Evolutionary conservation across 306 rosid genomes (phyloP).

Genomic region (Acmispon strigosus): DNA sequence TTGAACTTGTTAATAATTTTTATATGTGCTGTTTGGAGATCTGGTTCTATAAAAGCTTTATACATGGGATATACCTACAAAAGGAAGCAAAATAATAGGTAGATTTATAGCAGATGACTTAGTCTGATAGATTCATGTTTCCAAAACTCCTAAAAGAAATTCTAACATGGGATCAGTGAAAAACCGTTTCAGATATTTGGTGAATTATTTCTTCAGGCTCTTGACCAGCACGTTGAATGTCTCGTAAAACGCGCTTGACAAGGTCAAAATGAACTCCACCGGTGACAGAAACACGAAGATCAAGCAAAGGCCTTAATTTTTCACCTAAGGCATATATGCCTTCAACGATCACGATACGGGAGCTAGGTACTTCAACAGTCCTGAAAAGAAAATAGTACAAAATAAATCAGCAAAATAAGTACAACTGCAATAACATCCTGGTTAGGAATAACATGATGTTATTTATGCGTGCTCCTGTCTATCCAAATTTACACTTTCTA

Average conservation of each 20-base stretch:
- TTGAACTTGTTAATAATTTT: constrained; percentile 88
- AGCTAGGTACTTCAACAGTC: constrained; percentile 81
- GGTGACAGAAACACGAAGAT: constrained; percentile 94
- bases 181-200: constrained; percentile 97
- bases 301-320: constrained; percentile 78
- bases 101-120: constrained; percentile 19
- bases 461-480: neutral
- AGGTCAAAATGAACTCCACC: constrained; percentile 99
- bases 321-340: constrained; percentile 95
- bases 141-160: constrained; percentile 15
- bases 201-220: constrained; percentile 98
- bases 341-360: constrained; percentile 79
- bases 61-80: constrained; percentile 95
- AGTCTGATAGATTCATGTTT: neutral
- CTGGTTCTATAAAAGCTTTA: constrained; percentile 98
- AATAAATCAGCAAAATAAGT: constrained; percentile 4
- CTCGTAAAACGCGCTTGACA: constrained; percentile 95
- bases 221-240: constrained; percentile 97
- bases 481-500: neutral
- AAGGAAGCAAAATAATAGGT: constrained; percentile 1
- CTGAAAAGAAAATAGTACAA: constrained; percentile 42
- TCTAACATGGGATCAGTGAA: constrained; percentile 34
- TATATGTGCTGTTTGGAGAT: constrained; percentile 95
- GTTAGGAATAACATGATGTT: constrained; percentile 4
- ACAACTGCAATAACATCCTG: neutral